Conservation (phyloP, 202 grass and related monocot genomes). For the Carex sylvatica region DNA sequence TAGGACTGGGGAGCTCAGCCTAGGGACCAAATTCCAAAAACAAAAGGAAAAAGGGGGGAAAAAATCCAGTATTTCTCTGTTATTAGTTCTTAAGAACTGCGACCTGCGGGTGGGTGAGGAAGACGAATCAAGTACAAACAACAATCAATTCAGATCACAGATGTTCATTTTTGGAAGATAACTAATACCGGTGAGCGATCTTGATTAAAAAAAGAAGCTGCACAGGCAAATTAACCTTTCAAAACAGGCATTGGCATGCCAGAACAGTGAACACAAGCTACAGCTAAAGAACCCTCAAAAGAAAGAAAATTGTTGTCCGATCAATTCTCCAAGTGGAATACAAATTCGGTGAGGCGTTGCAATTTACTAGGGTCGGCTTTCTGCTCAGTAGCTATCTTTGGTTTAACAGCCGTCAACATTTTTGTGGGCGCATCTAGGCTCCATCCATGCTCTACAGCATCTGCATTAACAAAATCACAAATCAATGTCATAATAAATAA, state of each 20-base stretch:
- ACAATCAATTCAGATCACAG: background rate
- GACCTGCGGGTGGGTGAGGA: background rate
- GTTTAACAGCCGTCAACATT: slow-evolving; percentile 69
- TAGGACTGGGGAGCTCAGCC: too few relatives aligned
- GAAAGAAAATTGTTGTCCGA: background rate
- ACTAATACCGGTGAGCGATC: background rate
- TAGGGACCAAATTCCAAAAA: too few relatives aligned
- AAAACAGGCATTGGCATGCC: background rate
- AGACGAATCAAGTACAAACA: background rate
- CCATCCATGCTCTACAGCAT: slow-evolving; percentile 71
- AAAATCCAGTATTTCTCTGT: background rate
- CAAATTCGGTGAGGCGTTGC: slow-evolving; percentile 89
- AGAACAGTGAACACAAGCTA: background rate
- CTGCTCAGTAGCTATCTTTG: slow-evolving; percentile 53
- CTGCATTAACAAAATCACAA: slow-evolving; percentile 33
- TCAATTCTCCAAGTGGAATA: slow-evolving; percentile 97
- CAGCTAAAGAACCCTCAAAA: background rate
- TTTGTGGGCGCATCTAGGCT: slow-evolving; percentile 52
- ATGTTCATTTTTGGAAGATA: background rate
- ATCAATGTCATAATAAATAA: background rate
- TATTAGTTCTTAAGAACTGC: background rate
- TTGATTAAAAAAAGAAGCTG: background rate
- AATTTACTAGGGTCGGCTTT: slow-evolving; percentile 78
- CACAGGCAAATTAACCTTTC: background rate
- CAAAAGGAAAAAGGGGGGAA: too few relatives aligned